Evolutionary conservation across 2,329 filamentous ascomycete genomes (phyloP).

Genomic region (Stachybotrys echinatus): DNA sequence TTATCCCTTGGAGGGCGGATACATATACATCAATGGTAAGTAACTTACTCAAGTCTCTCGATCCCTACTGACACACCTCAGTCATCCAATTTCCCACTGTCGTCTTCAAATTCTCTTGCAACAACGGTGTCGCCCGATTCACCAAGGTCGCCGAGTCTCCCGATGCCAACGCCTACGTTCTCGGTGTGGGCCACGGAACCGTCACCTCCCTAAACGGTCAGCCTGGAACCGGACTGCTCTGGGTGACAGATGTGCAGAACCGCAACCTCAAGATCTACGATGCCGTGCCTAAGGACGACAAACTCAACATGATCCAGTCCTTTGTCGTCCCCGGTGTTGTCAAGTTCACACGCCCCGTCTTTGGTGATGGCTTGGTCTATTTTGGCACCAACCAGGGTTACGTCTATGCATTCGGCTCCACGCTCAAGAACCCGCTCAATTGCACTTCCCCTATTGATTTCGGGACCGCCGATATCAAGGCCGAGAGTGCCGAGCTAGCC

Average conservation of each 20-base stretch:
- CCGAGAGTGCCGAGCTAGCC: constrained; percentile 14
- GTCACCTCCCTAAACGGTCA: constrained; percentile 49
- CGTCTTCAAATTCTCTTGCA: constrained; percentile 54
- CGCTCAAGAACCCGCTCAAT: constrained; percentile 47
- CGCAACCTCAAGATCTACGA: constrained; percentile 47
- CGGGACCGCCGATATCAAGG: constrained; percentile 36
- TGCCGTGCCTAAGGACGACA: constrained; percentile 40
- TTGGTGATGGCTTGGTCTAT: constrained; percentile 51
- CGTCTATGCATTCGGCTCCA: constrained; percentile 51
- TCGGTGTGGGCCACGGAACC: constrained; percentile 53
- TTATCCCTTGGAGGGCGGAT: constrained; percentile 42
- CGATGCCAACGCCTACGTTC: constrained; percentile 43
- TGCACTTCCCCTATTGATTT: constrained; percentile 46
- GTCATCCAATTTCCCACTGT: constrained; percentile 49
- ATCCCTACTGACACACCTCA: constrained; percentile 10
- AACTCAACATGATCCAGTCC: constrained; percentile 40
- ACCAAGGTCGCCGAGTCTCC: constrained; percentile 46
- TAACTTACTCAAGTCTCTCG: background rate
- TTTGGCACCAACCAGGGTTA: constrained; percentile 45
- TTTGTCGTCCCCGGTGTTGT: constrained; percentile 46
- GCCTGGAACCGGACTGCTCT: constrained; percentile 49
- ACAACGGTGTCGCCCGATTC: constrained; percentile 45
- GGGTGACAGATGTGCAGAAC: constrained; percentile 51
- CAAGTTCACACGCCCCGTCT: constrained; percentile 54
- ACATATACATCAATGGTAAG: constrained; percentile 38